These are phyloP conservation scores for Chimonanthus salicifolius DNA, from an alignment of 164 flowering plant species.

Conservation along the genomic window DNA sequence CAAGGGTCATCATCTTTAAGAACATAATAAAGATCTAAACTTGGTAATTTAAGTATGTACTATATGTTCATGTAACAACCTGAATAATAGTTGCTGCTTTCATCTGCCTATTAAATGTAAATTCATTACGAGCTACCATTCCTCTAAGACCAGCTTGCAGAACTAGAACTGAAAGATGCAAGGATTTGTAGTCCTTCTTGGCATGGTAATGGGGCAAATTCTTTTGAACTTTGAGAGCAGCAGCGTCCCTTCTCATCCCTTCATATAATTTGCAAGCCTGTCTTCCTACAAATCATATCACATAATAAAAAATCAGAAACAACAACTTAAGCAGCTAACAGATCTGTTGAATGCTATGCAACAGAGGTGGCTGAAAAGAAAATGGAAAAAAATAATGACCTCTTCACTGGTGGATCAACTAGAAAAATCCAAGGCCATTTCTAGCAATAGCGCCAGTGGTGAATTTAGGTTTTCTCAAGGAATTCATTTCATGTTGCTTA, in stretches of 20 bases:
- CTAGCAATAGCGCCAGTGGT: not conserved
- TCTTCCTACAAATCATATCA: slow-evolving; percentile 35
- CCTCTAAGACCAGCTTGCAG: slow-evolving; percentile 69
- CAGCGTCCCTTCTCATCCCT: slow-evolving; percentile 43
- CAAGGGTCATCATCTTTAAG: not conserved
- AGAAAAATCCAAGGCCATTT: not conserved
- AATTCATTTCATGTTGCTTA: not conserved
- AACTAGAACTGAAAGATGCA: slow-evolving; percentile 37
- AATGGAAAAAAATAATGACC: not conserved
- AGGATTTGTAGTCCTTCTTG: slow-evolving; percentile 32
- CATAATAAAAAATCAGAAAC: not conserved
- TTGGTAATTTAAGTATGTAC: not conserved
- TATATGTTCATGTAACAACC: slow-evolving; percentile 29
- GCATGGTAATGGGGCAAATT: slow-evolving; percentile 41
- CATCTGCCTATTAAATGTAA: slow-evolving; percentile 40
- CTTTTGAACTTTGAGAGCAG: slow-evolving; percentile 73
- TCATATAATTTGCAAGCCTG: slow-evolving; percentile 53
- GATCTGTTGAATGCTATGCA: not conserved
- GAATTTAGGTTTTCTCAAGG: not conserved
- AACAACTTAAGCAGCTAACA: too few relatives aligned
- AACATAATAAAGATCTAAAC: not conserved
- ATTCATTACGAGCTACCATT: slow-evolving; percentile 58
- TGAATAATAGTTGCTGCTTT: slow-evolving; percentile 61
- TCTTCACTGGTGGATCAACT: not conserved
- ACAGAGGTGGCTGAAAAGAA: not conserved